Evolutionary conservation across 2,329 filamentous ascomycete species (phyloP).

Genomic region (Beauveria rudraprayagi): DNA sequence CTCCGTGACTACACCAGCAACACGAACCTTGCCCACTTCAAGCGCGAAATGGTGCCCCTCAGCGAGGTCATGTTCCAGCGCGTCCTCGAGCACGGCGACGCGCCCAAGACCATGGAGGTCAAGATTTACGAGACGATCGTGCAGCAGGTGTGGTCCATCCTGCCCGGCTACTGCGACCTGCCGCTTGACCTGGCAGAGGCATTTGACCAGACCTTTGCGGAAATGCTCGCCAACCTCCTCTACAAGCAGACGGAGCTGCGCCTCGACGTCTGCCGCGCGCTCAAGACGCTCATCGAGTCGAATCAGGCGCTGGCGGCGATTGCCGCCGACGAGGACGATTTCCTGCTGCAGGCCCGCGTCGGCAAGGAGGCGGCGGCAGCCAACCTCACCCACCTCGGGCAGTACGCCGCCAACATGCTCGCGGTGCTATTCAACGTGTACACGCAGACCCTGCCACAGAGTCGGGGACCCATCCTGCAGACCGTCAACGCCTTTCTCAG

Average conservation of each 20-base stretch:
- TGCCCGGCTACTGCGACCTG: slow-evolving; percentile 91
- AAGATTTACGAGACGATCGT: slow-evolving; percentile 98
- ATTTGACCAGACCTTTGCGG: slow-evolving; percentile 84
- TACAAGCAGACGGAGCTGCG: slow-evolving; percentile 88
- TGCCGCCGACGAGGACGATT: slow-evolving; percentile 59
- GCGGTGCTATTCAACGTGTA: slow-evolving; percentile 99
- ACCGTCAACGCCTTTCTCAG: slow-evolving; percentile 94
- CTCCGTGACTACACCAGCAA: slow-evolving; percentile 86
- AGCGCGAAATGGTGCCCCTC: slow-evolving; percentile 74
- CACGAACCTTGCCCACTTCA: slow-evolving; percentile 79
- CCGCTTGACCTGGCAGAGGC: slow-evolving; percentile 68
- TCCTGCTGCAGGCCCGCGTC: slow-evolving; percentile 71
- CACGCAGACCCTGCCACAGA: slow-evolving; percentile 89
- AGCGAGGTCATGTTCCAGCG: slow-evolving; percentile 86
- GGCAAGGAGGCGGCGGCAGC: slow-evolving; percentile 65
- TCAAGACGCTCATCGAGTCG: slow-evolving; percentile 84
- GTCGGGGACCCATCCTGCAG: slow-evolving; percentile 80
- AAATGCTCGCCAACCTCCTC: slow-evolving; percentile 81
- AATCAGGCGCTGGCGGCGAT: slow-evolving; percentile 73
- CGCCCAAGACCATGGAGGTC: slow-evolving; percentile 87
- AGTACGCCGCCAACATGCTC: slow-evolving; percentile 78
- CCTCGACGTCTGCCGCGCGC: slow-evolving; percentile 74
- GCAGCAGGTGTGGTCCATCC: slow-evolving; percentile 86
- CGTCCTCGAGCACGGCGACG: slow-evolving; percentile 71
- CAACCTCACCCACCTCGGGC: slow-evolving; percentile 74